Base-by-base conservation (phyloP, 2,329 filamentous ascomycete genomes). In the Claviceps sp. region DNA sequence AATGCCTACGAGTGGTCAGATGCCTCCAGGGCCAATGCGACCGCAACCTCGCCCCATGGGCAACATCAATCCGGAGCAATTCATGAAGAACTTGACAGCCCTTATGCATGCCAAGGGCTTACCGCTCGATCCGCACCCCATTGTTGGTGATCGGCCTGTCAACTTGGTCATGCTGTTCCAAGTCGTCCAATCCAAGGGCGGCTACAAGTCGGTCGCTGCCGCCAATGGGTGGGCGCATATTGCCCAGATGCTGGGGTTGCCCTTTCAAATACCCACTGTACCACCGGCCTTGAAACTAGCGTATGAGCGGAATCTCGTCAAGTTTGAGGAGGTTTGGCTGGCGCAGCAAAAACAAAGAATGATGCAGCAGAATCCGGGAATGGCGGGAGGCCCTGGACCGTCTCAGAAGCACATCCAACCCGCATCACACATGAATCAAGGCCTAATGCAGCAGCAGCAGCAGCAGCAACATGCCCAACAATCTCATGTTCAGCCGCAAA, bases 111-210 rank as follows among this genome's bases (percentile, higher is more conserved):
- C 80, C 47, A 82, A 85, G 53, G 80, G 83, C 36, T 72, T 88
- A 17, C 83, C 82, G 0, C 74, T 97, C 48, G 88, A 95, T 46
- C 71, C 78, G 1, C 85, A 82, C 55, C 90, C 90, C 0, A 70
- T 80, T 22, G 78, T 95, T 23, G 83, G 80, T 50, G 86, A 88
- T 50, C 82, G 87, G 11, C 78, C 78, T 0, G 74, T 97, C 39
- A 84, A 85, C 59, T 69, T 96, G 13, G 79, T 88, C 61, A 78
- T 83, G 54, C 73, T 97, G 3, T 97, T 94, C 65, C 80, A 84
- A 54, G 73, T 80, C 0, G 86, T 95, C 1, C 66, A 70, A 45
- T 78, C 83, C 58, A 90, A 86, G 59, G 87, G 86, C 23, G 89
- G 89, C 5, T 93, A 85, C 52, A 86, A 85, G 58, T 80, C 77